Evolutionary conservation across 495 filamentous ascomycete species (phyloP).

Genomic region (Entonaema liquescens): DNA sequence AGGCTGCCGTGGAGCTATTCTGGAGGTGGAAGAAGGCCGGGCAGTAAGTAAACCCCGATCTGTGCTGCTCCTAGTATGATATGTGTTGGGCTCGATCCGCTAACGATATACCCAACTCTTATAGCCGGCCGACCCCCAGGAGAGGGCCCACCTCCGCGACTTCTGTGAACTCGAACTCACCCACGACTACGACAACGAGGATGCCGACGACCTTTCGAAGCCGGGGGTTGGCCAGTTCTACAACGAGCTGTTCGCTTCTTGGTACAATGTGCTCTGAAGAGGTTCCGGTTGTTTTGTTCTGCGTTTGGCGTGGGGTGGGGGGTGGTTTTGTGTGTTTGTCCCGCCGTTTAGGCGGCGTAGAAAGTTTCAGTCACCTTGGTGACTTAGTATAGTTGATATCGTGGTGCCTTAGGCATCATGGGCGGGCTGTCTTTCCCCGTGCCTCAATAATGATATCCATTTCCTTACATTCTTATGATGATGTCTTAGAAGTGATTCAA

Average conservation of each 20-base stretch:
- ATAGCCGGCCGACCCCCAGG: background rate
- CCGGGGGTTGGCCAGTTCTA: background rate
- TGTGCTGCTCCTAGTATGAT: background rate
- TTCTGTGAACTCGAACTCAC: background rate
- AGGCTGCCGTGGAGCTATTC: background rate
- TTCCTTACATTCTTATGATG: background rate
- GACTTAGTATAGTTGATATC: background rate
- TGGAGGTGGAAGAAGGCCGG: background rate
- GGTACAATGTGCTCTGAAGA: background rate
- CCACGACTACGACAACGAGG: background rate
- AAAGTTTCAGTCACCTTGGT: background rate
- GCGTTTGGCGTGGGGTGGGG: background rate
- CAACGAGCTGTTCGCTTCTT: background rate
- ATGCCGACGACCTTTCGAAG: background rate
- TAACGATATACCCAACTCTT: background rate
- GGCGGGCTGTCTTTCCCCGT: background rate
- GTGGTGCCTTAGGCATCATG: background rate
- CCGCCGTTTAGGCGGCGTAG: background rate
- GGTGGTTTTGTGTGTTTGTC: background rate
- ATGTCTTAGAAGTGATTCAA: background rate
- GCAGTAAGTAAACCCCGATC: background rate
- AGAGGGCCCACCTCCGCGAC: fast-evolving
- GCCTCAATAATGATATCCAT: background rate
- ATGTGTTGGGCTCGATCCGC: too few species aligned
- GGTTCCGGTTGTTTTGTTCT: too few species aligned